Evolutionary conservation across 345 rosid species (phyloP), one percentile per base, ranked within the genome.

Genomic region (Bretschneidera sinensis): DNA sequence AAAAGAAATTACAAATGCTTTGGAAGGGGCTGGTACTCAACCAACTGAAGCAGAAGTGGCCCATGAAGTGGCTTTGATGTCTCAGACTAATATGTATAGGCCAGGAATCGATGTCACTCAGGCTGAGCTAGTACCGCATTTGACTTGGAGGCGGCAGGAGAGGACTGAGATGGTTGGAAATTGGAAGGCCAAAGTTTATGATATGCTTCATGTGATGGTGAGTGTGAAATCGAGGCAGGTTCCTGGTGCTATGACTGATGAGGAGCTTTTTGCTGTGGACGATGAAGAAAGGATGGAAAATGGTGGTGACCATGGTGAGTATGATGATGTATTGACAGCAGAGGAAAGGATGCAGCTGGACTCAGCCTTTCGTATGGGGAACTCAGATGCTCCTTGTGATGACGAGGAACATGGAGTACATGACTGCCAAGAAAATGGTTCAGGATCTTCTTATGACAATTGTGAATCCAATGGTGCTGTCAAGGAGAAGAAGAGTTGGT

Each of bases 21-120:
- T 91, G 81, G 99, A 95, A 73, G 97, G 97, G 63, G 99, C 96
- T 43, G 97, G 99, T 55, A 77, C 88, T 6, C 95, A 82, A 69
- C 96, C 96, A 4, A 90, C 96, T 15, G 96, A 95, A 64, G 81
- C 95, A 20, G 97, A 91, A 75, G 95, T 95, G 68, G 84, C 95
- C 63, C 87, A 86, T 68, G 97, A 95, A 73, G 99, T 95, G 61
- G 79, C 91, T 43, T 63, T 83, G 73, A 90, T 95, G 99, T 95
- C 97, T 55, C 92, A 95, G 79, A 95, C 99, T 66, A 91, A 88
- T 53, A 95, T 91, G 96, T 95, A 85, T 70, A 85, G 99, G 70
- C 99, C 99, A 21, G 96, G 99, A n/a, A 91, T 95, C 52, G 96
- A 95, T 74, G 99, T 95, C 19, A 88, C 97, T 59, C 95, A 95